Evolutionary conservation across 805 yeast species (phyloP).

Genomic region (Cyberlindnera misumaiensis): DNA sequence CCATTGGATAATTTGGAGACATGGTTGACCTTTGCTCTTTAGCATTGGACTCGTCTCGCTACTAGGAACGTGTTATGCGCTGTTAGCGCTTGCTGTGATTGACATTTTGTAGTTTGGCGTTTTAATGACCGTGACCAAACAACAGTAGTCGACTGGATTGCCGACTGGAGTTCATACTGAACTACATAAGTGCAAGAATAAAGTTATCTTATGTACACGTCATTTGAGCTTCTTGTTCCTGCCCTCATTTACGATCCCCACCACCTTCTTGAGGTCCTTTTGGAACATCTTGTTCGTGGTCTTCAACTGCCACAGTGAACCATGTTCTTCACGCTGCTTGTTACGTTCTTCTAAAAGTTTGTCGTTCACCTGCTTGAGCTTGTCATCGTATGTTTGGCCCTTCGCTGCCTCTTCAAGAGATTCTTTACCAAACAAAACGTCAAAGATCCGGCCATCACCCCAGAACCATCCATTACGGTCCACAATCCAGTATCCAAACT

Average conservation of each 20-base stretch:
- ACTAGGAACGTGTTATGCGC: too few relatives aligned
- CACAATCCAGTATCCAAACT: conserved; percentile 56
- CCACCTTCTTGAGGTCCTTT: conserved; percentile 17
- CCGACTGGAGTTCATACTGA: too few relatives aligned
- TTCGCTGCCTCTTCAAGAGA: conserved; percentile 64
- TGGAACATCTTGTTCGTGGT: conserved; percentile 14
- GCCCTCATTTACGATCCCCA: conserved; percentile 9
- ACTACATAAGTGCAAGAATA: neutral
- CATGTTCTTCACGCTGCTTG: conserved; percentile 17
- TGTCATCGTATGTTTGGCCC: conserved; percentile 18
- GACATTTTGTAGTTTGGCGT: too few relatives aligned
- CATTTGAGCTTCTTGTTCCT: conserved; percentile 2
- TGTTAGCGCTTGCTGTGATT: too few relatives aligned
- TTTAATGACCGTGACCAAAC: too few relatives aligned
- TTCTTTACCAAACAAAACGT: conserved; percentile 75
- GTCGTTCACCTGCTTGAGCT: conserved; percentile 18
- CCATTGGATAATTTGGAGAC: too few relatives aligned
- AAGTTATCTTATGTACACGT: neutral
- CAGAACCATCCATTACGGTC: conserved; percentile 87
- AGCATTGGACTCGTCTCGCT: too few relatives aligned
- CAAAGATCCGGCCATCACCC: conserved; percentile 88
- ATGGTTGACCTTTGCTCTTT: too few relatives aligned
- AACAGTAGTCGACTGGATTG: too few relatives aligned
- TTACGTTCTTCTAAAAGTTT: conserved; percentile 14
- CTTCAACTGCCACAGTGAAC: conserved; percentile 19